Base-by-base conservation (phyloP, 495 filamentous ascomycete species). In the Penicillium samsonianum region DNA sequence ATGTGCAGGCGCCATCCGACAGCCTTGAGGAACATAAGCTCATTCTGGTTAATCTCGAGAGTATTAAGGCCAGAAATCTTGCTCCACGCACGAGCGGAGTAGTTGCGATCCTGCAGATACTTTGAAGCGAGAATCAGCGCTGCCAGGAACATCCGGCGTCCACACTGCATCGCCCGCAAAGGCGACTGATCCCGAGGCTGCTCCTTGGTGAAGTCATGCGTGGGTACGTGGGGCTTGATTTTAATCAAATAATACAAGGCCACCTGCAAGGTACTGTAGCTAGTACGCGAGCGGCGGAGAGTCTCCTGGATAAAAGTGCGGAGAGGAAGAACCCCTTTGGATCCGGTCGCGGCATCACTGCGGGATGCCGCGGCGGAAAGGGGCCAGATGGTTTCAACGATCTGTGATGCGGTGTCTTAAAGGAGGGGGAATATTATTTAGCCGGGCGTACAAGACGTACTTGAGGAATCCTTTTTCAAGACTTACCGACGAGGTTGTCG, bases 371-470 rank as follows among this genome's bases (percentile, higher is more conserved):
- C 69, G 30, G 78, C 78, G 11, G 80, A 81, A 50, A 82, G 66
- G n/a, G 95, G 93, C 94, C 94, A 98, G 63, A 98, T 96, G 28
- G 85, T 90, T 73, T 97, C 92, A 31, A 98, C 93, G 73, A 97
- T 96, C 73, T 97, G 91, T 42, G 94, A 92, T 46, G 93, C 92
- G 65, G 92, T 92, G 82, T 97, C 94, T 98, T 85, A 65, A 33
- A n/a, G 71, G 5, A 59, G 42, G 46, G 46, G 62, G 69, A 63
- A 53, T 43, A 60, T 31, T 11, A 48, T 63, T 65, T 59, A 63
- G 64, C 68, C 45, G 61, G 52, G 53, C 42, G 46, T 59, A 33
- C 37, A 45, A 52, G 56, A 60, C 58, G 59, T 23, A 28, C 22
- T 26, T 19, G 35, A 40, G 25, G 14, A 61, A 53, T 38, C 55